These are phyloP conservation scores for Pythium brassicae DNA, from an alignment of 352 stramenopile species.

Conservation along the genomic window DNA sequence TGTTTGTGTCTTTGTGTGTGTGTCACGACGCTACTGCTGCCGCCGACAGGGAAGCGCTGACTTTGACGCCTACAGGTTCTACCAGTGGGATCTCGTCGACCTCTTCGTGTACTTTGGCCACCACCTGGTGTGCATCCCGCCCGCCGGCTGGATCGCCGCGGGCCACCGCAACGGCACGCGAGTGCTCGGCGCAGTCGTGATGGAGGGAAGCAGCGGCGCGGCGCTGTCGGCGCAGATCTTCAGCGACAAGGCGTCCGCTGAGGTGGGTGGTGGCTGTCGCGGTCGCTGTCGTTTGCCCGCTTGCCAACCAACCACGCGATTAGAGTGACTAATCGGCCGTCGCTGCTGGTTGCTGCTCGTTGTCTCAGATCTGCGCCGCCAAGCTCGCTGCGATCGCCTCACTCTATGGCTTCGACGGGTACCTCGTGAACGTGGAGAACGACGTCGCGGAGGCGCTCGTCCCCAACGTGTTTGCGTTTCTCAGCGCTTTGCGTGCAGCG, in stretches of 20 bases:
- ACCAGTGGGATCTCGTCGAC: conserved; percentile 53
- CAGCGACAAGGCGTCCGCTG: conserved; percentile 16
- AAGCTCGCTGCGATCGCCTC: conserved; percentile 35
- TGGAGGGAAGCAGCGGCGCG: conserved; percentile 29
- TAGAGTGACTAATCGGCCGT: background rate
- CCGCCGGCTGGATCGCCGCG: conserved; percentile 35
- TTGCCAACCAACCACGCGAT: background rate
- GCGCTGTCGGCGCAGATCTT: conserved; percentile 26
- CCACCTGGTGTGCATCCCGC: conserved; percentile 42
- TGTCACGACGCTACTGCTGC: too few relatives aligned
- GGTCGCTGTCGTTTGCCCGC: background rate
- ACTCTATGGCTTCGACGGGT: conserved; percentile 49
- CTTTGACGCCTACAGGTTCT: conserved; percentile 40
- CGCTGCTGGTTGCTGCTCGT: background rate
- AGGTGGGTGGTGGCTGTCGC: conserved; percentile 16
- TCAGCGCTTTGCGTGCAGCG: conserved; percentile 20
- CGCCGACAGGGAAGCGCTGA: conserved; percentile 20
- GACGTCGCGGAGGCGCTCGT: conserved; percentile 22
- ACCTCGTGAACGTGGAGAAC: conserved; percentile 66
- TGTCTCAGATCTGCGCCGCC: conserved; percentile 21
- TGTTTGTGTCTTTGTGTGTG: too few relatives aligned
- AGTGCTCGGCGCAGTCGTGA: conserved; percentile 45
- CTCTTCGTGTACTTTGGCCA: conserved; percentile 58
- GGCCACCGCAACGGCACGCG: conserved; percentile 41
- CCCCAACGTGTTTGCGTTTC: conserved; percentile 28